phyloP scores from a whole-genome alignment of 2,329 filamentous ascomycete species.

The Alternaria arborescens region DNA sequence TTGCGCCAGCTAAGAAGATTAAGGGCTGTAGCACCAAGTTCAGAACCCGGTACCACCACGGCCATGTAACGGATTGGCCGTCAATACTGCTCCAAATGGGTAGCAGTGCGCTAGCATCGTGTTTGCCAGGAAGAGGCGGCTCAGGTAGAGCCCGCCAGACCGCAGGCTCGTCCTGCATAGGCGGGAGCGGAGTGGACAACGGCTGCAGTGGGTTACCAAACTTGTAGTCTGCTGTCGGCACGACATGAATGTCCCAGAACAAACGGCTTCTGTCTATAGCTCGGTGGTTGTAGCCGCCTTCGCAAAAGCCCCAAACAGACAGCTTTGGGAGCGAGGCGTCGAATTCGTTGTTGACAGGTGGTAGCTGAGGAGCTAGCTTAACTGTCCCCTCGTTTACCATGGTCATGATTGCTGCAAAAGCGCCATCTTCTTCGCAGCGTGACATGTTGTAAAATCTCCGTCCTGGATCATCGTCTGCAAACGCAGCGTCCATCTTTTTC shows the following conservation, averaged over 20 bases:
- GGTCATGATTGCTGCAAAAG: constrained; percentile 72
- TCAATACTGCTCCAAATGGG: constrained; percentile 79
- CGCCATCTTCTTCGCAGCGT: constrained; percentile 68
- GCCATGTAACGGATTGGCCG: constrained; percentile 62
- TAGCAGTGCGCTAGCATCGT: constrained; percentile 57
- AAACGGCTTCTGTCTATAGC: constrained; percentile 72
- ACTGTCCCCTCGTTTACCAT: constrained; percentile 69
- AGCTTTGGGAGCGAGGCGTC: constrained; percentile 52
- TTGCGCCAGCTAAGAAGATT: constrained; percentile 68
- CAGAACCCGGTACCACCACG: constrained; percentile 71
- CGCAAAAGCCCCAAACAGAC: constrained; percentile 73
- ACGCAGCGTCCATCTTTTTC: constrained; percentile 64
- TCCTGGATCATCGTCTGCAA: constrained; percentile 44
- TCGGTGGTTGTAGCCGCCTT: constrained; percentile 75
- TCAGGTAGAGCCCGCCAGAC: constrained; percentile 33
- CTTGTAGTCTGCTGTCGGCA: constrained; percentile 67
- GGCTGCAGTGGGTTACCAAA: constrained; percentile 63
- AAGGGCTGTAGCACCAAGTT: constrained; percentile 69
- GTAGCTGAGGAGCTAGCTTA: constrained; percentile 61
- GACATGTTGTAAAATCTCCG: constrained; percentile 57
- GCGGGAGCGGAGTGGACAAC: constrained; percentile 45
- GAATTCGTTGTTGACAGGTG: constrained; percentile 63
- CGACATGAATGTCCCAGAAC: constrained; percentile 68
- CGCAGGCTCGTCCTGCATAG: constrained; percentile 6
- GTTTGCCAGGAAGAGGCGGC: constrained; percentile 40